Conservation (phyloP, 257 asterid genomes). For the Galeopsis tetrahit region DNA sequence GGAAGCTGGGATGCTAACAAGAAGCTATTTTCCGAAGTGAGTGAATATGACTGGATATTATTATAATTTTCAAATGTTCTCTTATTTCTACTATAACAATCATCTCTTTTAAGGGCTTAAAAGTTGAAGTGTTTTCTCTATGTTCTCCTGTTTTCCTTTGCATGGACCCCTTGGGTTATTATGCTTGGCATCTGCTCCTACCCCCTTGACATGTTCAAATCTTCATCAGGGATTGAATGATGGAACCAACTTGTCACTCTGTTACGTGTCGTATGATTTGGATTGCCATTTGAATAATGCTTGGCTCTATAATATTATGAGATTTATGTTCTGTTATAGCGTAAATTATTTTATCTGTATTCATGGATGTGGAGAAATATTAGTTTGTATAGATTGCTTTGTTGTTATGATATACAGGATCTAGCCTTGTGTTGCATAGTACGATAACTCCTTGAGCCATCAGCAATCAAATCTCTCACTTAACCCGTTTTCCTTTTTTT, state of each 20-base stretch:
- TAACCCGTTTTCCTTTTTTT: too few species aligned
- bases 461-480: not conserved
- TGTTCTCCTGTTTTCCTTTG: not conserved
- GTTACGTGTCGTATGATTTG: slow-evolving; percentile 4
- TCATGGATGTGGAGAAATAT: not conserved
- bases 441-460: not conserved
- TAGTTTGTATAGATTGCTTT: slow-evolving; percentile 13
- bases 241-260: slow-evolving; percentile 13
- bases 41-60: slow-evolving; percentile 39
- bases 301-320: not conserved
- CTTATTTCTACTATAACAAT: slow-evolving; percentile 12
- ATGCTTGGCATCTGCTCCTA: slow-evolving; percentile 13
- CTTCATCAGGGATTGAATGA: not conserved
- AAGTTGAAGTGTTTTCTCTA: slow-evolving; percentile 1
- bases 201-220: not conserved
- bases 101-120: slow-evolving; percentile 21
- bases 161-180: not conserved
- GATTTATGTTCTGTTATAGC: not conserved
- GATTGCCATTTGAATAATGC: not conserved
- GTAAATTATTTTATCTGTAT: not conserved
- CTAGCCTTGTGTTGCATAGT: slow-evolving; percentile 24
- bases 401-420: slow-evolving; percentile 4
- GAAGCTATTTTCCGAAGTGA: slow-evolving; percentile 67
- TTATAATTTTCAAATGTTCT: slow-evolving; percentile 5
- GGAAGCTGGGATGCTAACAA: slow-evolving; percentile 35